These are phyloP conservation scores for Golubevia sp. DNA, from an alignment of 1,284 basidiomycete species.

Conservation along the genomic window DNA sequence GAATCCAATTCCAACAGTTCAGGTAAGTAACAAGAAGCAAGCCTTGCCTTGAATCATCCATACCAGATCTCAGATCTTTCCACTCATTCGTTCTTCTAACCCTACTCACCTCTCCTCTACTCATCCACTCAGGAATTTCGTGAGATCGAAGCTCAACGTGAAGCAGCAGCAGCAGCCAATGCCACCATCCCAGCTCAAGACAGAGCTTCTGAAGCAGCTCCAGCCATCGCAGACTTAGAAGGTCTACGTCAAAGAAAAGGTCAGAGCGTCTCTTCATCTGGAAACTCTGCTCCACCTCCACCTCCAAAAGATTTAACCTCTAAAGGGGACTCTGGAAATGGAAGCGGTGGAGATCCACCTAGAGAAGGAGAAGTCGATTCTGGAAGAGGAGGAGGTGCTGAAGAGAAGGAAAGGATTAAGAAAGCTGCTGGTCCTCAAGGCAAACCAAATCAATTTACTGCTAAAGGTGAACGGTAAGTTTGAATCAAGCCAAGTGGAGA, in stretches of 20 bases:
- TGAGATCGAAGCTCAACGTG: slow-evolving; percentile 23
- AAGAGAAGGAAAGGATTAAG: slow-evolving; percentile 57
- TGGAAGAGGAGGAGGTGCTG: slow-evolving; percentile 34
- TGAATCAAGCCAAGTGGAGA: too few species aligned
- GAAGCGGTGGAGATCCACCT: slow-evolving; percentile 3
- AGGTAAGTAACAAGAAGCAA: neutral
- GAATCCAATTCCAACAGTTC: slow-evolving; percentile 43
- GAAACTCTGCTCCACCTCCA: slow-evolving; percentile 4
- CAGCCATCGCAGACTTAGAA: slow-evolving; percentile 10
- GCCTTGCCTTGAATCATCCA: too few species aligned
- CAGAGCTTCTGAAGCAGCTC: slow-evolving; percentile 11
- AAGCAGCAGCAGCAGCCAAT: slow-evolving; percentile 17
- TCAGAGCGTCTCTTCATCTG: neutral
- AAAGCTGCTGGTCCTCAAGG: slow-evolving; percentile 31
- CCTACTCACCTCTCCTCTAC: too few species aligned
- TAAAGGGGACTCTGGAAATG: slow-evolving; percentile 12
- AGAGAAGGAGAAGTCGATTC: slow-evolving; percentile 16
- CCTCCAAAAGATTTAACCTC: neutral
- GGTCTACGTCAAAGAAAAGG: slow-evolving; percentile 31
- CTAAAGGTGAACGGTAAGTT: slow-evolving; percentile 39
- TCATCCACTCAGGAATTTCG: slow-evolving; percentile 12
- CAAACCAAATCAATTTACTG: slow-evolving; percentile 47
- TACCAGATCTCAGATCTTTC: too few species aligned
- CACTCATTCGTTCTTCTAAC: too few species aligned
- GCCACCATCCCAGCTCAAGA: slow-evolving; percentile 15